Evolutionary conservation across 306 rosid species (phyloP).

Genomic region (Malus domestica): ASM211411v1 NC_041795.1:34624001-34624500

Average conservation of each 20-base stretch:
- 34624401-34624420: constrained; percentile 95
- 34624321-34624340: constrained; percentile 68
- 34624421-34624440: constrained; percentile 84
- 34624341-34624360: constrained; percentile 68
- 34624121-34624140: constrained; percentile 76
- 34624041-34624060: constrained; percentile 99
- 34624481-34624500: neutral
- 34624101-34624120: constrained; percentile 93
- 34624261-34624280: neutral
- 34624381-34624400: constrained; percentile 69
- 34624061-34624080: constrained; percentile 95
- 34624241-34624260: neutral
- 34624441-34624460: constrained; percentile 82
- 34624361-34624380: constrained; percentile 79
- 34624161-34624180: constrained; percentile 98
- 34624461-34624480: constrained; percentile 44
- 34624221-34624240: neutral
- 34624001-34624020: constrained; percentile 91
- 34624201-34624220: neutral
- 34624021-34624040: constrained; percentile 95
- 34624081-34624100: constrained; percentile 96
- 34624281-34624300: constrained; percentile 42
- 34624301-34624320: constrained; percentile 96
- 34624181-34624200: neutral
- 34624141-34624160: constrained; percentile 70